These are phyloP conservation scores for Moniliophthora roreri DNA, from an alignment of 1,284 basidiomycete genomes.

Conservation along the genomic window DNA sequence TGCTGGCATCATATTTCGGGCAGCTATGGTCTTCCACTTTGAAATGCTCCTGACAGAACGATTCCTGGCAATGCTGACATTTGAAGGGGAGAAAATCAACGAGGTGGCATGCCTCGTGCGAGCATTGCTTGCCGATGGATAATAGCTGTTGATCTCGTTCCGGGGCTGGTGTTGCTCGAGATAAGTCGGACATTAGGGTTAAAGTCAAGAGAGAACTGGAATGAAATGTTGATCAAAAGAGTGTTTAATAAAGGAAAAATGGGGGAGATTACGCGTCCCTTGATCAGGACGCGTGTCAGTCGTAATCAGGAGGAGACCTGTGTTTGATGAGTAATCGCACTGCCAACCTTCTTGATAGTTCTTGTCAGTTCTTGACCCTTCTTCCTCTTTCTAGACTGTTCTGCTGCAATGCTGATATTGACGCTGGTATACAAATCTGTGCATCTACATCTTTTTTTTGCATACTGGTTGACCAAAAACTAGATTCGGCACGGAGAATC, in stretches of 20 bases:
- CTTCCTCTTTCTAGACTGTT: background rate
- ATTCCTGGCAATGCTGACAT: constrained; percentile 67
- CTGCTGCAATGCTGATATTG: background rate
- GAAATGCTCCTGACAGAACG: constrained; percentile 77
- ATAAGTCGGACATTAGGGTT: constrained; percentile 13
- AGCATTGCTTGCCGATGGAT: constrained; percentile 69
- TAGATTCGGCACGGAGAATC: constrained; percentile 83
- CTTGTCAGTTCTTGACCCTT: background rate
- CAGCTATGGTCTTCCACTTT: constrained; percentile 64
- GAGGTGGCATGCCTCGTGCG: constrained; percentile 57
- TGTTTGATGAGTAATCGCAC: background rate
- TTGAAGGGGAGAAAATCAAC: constrained; percentile 84
- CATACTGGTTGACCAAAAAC: background rate
- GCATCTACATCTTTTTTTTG: background rate
- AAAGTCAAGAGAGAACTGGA: background rate
- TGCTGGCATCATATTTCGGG: constrained; percentile 65
- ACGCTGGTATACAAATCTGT: background rate
- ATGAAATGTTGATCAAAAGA: background rate
- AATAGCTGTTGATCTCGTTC: constrained; percentile 58
- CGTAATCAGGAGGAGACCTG: background rate
- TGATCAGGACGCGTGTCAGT: constrained; percentile 3
- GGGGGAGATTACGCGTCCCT: constrained; percentile 10
- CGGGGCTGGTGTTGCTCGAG: constrained; percentile 27
- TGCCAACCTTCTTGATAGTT: background rate
- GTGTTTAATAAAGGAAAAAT: constrained; percentile 3